Evolutionary conservation across 1,284 basidiomycete species (phyloP), one percentile per base, ranked within the genome.

Genomic region (Rhodotorula sp.): DNA sequence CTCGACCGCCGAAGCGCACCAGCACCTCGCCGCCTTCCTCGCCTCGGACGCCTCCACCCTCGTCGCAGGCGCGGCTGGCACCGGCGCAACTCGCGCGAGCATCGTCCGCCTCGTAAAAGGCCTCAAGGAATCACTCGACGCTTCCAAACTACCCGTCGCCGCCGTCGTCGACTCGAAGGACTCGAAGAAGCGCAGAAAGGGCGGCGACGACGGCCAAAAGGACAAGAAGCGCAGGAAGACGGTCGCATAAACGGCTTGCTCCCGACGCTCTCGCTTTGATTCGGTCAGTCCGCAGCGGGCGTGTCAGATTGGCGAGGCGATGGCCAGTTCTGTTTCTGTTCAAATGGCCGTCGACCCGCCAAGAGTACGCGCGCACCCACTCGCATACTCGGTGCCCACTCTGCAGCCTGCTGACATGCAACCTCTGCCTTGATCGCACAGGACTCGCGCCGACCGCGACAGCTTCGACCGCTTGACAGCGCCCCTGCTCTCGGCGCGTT

Each of bases 161-260:
- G 37, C 10, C 15, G 30, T 49, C 29, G 49, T 18, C 29, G 46
- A 26, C 42, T 54, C 51, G 5, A 51, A 53, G 46, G n/a, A 37
- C 14, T 62, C 64, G 66, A 62, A 62, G 56, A 73, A 68, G 60
- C 62, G 66, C 29, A 68, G 68, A 42, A 73, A 73, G 66, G 63
- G 63, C 48, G 63, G 65, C 46, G 64, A 61, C 46, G 60, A 29
- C 42, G 65, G 42, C 24, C 18, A 59, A 44, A 51, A 62, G 51
- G 46, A 30, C 20, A 68, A 65, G 64, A 72, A 70, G 64, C 54
- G 64, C 33, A 64, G 70, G 49, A 72, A 72, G 60, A 46, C 60
- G 33, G 60, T 60, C 22, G 66, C 62, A 6, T 71, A 45, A 51
- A 51, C 49, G 15, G 48, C 15, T 18, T 51, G 49, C 49, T 22